Conservation (phyloP, 169 alveolate species). For the Amoebophrya sp. region DNA sequence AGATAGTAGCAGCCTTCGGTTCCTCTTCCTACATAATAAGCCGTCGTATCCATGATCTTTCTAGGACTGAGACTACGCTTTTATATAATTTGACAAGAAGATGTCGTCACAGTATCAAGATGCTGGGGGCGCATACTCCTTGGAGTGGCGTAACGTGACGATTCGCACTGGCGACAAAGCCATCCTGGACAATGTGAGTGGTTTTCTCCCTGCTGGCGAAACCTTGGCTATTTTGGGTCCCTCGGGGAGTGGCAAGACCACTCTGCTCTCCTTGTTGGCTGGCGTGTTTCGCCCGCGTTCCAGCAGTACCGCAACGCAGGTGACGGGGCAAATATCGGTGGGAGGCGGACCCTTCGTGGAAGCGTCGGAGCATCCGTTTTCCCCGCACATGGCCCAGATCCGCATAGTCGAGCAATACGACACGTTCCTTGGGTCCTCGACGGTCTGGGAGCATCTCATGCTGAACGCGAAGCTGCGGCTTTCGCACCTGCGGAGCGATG, state of each 20-base stretch:
- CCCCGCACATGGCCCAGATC: constrained; percentile 11
- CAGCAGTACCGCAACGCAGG: not conserved
- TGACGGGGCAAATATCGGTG: not conserved
- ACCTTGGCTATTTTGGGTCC: not conserved
- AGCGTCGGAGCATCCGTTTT: not conserved
- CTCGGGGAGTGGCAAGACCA: not conserved
- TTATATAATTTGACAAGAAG: too few species aligned
- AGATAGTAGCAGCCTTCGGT: too few species aligned
- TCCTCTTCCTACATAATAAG: too few species aligned
- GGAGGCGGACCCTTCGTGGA: not conserved
- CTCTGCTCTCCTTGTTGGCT: not conserved
- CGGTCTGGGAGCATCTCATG: not conserved
- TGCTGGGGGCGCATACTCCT: not conserved
- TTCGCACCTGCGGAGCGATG: not conserved
- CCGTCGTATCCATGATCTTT: too few species aligned
- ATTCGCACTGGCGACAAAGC: not conserved
- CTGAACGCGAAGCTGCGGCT: constrained; percentile 18
- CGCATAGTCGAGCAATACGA: constrained; percentile 2
- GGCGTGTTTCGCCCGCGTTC: not conserved
- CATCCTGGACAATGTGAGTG: not conserved
- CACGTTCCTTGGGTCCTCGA: constrained; percentile 5
- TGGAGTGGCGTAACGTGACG: constrained; percentile 9
- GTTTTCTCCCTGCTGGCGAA: not conserved
- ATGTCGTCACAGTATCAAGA: too few species aligned
- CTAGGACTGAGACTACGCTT: too few species aligned